A percentile compares a stretch with the other conserved stretches of the same genome.
phyloP scores from a whole-genome alignment of 345 rosid species.

The Jatropha curcas region DNA sequence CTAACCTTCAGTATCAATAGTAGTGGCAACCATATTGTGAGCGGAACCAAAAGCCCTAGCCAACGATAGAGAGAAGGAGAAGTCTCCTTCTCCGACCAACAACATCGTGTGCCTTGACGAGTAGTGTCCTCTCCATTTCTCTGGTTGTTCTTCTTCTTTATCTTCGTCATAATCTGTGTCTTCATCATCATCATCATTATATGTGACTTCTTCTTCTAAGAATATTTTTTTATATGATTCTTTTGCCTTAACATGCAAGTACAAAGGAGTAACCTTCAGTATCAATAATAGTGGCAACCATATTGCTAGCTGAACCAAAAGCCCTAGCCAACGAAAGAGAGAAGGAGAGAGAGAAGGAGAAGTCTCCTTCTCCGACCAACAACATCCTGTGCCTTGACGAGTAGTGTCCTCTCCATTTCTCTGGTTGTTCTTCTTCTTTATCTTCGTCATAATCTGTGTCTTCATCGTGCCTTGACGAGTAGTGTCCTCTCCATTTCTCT shows the following conservation, averaged over 20 bases:
- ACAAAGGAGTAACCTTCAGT: constrained; percentile 30
- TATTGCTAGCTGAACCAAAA: constrained; percentile 58
- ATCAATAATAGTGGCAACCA: constrained; percentile 57
- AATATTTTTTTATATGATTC: too few species aligned
- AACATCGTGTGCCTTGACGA: constrained; percentile 49
- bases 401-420: constrained; percentile 46
- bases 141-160: constrained; percentile 9
- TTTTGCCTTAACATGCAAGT: too few species aligned
- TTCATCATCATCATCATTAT: too few species aligned
- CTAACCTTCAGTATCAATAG: constrained; percentile 45
- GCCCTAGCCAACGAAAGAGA: constrained; percentile 49
- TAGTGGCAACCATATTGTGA: constrained; percentile 56
- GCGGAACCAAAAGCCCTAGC: constrained; percentile 62
- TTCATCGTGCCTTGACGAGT: constrained; percentile 50
- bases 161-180: too few species aligned
- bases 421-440: constrained; percentile 8
- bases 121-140: constrained; percentile 46
- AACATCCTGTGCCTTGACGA: constrained; percentile 49
- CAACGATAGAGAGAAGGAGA: constrained; percentile 52
- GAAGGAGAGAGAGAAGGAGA: too few species aligned
- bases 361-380: constrained; percentile 65
- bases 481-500: constrained; percentile 44
- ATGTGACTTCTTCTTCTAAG: too few species aligned
- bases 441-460: too few species aligned
- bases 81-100: constrained; percentile 65